A percentile compares a stretch with the other conserved stretches of the same genome.
Evolutionary conservation across 257 asterid genomes (phyloP).

Genomic region (Misopates orontium): DNA sequence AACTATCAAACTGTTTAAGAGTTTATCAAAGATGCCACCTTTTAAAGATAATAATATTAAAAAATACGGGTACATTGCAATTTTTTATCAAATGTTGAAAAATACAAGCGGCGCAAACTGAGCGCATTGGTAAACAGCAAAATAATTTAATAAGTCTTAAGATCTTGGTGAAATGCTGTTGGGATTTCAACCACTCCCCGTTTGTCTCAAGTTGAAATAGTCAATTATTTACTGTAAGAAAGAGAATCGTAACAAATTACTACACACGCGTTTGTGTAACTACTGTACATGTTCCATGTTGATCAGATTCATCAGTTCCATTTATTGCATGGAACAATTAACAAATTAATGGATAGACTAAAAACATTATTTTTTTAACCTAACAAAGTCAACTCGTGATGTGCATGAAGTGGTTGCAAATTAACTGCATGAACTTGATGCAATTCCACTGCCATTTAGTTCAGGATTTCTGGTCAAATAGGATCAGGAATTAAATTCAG

Average conservation of each 20-base stretch:
- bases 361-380: background rate
- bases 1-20: conserved; percentile 18
- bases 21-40: background rate
- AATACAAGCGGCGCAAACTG: background rate
- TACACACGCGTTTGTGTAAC: background rate
- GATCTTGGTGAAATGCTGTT: conserved; percentile 38
- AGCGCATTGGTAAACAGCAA: conserved; percentile 32
- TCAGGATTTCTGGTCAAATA: conserved; percentile 27
- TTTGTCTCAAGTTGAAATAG: conserved; percentile 7
- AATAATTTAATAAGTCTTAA: conserved; percentile 2
- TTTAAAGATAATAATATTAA: background rate
- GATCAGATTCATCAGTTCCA: conserved; percentile 21
- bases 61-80: conserved; percentile 2
- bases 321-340: conserved; percentile 32
- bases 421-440: conserved; percentile 24
- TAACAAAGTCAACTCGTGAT: conserved; percentile 47
- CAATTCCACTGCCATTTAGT: conserved; percentile 11
- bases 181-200: conserved; percentile 34
- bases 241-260: background rate
- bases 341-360: background rate
- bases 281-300: too few relatives aligned
- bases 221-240: background rate
- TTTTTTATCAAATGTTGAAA: conserved; percentile 7
- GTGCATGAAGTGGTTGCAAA: conserved; percentile 25
- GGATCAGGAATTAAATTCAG: conserved; percentile 26